phyloP scores from a whole-genome alignment of 495 filamentous ascomycete species.

The Cenococcum geophilum region DNA sequence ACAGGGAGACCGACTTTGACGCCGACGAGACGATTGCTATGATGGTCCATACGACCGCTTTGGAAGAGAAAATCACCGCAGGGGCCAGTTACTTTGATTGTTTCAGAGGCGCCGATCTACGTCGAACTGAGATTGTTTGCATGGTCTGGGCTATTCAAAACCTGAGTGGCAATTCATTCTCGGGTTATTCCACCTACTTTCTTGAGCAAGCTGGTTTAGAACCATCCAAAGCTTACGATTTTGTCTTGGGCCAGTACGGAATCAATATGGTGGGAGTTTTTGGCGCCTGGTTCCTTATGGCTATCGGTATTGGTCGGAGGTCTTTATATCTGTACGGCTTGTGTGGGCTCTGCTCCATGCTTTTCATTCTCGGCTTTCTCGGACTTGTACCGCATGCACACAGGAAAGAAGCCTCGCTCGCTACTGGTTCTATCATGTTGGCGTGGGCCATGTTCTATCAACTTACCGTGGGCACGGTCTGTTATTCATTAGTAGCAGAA shows the following conservation, averaged over 20 bases:
- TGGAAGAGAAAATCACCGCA: slow-evolving; percentile 38
- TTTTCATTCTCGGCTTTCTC: slow-evolving; percentile 39
- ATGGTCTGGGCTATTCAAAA: slow-evolving; percentile 76
- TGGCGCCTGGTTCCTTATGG: slow-evolving; percentile 39
- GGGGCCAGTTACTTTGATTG: slow-evolving; percentile 38
- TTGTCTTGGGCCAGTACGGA: slow-evolving; percentile 40
- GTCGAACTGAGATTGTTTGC: slow-evolving; percentile 40
- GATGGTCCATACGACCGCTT: slow-evolving; percentile 38
- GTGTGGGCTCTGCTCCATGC: slow-evolving; percentile 34
- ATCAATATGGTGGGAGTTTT: slow-evolving; percentile 40
- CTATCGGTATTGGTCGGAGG: slow-evolving; percentile 35
- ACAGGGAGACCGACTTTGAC: slow-evolving; percentile 37
- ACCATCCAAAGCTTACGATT: slow-evolving; percentile 29
- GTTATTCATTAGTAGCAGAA: slow-evolving; percentile 56
- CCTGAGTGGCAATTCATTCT: slow-evolving; percentile 70
- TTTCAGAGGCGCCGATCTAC: slow-evolving; percentile 37
- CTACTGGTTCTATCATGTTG: slow-evolving; percentile 50
- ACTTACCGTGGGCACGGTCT: slow-evolving; percentile 54
- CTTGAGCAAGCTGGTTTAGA: slow-evolving; percentile 60
- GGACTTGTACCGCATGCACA: slow-evolving; percentile 32
- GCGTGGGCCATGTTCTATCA: slow-evolving; percentile 51
- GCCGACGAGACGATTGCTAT: slow-evolving; percentile 38
- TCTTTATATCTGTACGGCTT: slow-evolving; percentile 37
- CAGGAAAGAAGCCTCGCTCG: slow-evolving; percentile 30
- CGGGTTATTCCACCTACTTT: slow-evolving; percentile 78